Base-by-base conservation (phyloP, 306 rosid genomes). In the Corylus americana region DNA sequence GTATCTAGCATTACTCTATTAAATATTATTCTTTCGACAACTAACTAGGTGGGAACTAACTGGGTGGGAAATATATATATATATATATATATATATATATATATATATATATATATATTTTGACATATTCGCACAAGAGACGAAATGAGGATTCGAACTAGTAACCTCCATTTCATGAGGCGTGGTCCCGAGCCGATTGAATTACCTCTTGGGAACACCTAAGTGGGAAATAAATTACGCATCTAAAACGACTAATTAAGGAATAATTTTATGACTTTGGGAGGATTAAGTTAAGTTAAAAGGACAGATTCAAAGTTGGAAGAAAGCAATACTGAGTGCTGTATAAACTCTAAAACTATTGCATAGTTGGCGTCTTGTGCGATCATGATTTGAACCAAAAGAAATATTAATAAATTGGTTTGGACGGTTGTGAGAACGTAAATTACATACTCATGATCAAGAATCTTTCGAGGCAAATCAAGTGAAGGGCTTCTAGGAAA, bases 391-490 rank as follows among this genome's bases (percentile, higher is more conserved):
- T 71, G 51, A 74, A 64, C 68, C 50, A 82, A 82, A 82, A 74
- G 78, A 57, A 68, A 79, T 79, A 84, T 31, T 27, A 57, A 74
- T 58, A 70, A 78, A 72, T 31, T 29, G 44, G 47, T 71, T 66
- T 86, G 87, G 84, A 76, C 74, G 68, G 80, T 78, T 85, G 83
- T 37, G 81, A 81, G 57, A n/a, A 76, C 49, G 62, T 37, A 55
- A 59, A 14, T 63, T 22, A 83, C 94, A 39, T 85, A 94, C 98
- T 92, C 91, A 58, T 94, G 97, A 48, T 91, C 91, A 13, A 88
- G 90, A 79, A 94, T 91, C 70, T 79, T 92, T 79, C 76, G 83
- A 27, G 98, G 98, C 83, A 90, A 83, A 85, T 89, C 88, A 83
- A 85, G 82, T 57, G 80, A 79, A 83, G 89, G 87, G 76, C 91